Conservation (phyloP, 202 grass and related monocot genomes). For the Brachypodium distachyon region DNA sequence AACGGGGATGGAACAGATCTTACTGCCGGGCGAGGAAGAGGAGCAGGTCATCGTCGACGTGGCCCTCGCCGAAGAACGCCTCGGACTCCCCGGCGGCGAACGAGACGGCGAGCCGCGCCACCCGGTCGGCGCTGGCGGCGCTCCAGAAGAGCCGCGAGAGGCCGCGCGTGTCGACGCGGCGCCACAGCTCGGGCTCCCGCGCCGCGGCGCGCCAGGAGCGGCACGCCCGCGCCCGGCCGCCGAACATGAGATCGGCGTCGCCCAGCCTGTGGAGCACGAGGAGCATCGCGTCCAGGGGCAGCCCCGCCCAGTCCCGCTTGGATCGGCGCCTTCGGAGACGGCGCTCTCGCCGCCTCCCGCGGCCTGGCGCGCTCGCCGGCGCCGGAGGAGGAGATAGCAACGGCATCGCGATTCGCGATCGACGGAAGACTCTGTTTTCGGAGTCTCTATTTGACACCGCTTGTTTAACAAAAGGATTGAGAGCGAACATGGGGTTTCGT, state of each 20-base stretch:
- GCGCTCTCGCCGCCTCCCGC: background rate
- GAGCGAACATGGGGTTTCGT: no score
- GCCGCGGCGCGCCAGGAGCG: background rate
- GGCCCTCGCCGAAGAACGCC: background rate
- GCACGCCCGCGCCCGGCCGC: background rate
- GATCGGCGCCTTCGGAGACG: background rate
- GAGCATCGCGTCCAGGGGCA: background rate
- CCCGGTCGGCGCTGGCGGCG: background rate
- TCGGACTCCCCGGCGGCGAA: background rate
- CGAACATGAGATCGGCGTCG: background rate
- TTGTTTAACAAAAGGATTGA: no score
- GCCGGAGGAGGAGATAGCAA: background rate
- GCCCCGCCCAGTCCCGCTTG: background rate
- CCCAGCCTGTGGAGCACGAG: background rate
- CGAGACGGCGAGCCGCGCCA: background rate
- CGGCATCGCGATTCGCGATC: background rate
- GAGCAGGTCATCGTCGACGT: background rate
- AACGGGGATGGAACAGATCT: background rate
- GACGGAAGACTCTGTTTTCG: no score
- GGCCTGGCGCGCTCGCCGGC: background rate
- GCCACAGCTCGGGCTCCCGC: background rate
- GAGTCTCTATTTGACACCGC: no score
- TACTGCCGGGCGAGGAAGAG: background rate
- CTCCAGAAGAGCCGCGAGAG: background rate
- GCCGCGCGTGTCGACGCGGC: background rate